A percentile compares a stretch with the other conserved stretches of the same genome.
Evolutionary conservation across 192 early-diverging fungal species (phyloP).

Genomic region (Allomyces macrogynus): DNA sequence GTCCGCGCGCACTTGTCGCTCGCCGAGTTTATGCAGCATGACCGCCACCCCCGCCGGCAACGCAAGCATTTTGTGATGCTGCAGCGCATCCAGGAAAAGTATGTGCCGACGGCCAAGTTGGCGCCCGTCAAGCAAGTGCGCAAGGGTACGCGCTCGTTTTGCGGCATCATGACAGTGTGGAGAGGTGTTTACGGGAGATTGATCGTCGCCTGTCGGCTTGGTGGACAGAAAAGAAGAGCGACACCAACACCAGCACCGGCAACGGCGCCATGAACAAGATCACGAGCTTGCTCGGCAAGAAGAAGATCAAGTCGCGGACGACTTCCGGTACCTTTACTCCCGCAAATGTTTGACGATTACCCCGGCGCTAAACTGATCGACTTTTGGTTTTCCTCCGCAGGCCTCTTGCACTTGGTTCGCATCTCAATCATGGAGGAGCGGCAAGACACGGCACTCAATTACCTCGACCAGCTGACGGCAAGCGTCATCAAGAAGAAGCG

Average conservation of each 20-base stretch:
- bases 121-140: background rate
- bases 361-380: too few relatives aligned
- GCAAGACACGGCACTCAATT: background rate
- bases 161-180: too few relatives aligned
- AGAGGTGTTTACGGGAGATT: too few relatives aligned
- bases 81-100: background rate
- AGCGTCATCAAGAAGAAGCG: conserved; percentile 19
- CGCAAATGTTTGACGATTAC: too few relatives aligned
- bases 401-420: background rate
- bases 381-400: background rate
- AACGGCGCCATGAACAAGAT: conserved; percentile 1
- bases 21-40: background rate
- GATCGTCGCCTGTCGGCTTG: too few relatives aligned
- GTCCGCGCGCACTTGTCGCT: background rate
- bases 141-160: too few relatives aligned
- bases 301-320: background rate
- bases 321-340: too few relatives aligned
- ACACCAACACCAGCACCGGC: too few relatives aligned
- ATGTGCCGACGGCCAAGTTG: background rate
- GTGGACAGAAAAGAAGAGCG: too few relatives aligned
- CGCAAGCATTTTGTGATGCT: background rate
- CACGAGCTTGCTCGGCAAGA: conserved; percentile 2
- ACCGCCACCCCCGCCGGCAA: background rate
- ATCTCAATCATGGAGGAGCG: conserved; percentile 3
- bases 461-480: conserved; percentile 19